These are phyloP conservation scores for Boletales sp. DNA, from an alignment of 768 basidiomycete genomes.

Conservation along the genomic window DNA sequence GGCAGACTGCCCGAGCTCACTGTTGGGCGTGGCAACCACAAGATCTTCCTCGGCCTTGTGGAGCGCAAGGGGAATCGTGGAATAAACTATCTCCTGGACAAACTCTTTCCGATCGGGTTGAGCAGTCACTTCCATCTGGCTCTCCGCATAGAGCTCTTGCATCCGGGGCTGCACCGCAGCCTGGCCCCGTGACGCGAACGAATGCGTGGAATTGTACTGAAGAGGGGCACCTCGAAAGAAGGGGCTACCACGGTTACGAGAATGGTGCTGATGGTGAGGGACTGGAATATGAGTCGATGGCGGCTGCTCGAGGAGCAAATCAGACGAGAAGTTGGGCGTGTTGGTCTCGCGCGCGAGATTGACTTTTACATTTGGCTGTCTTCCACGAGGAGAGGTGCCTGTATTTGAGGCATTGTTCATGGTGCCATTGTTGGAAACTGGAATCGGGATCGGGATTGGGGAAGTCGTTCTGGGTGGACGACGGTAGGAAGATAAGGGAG, in stretches of 20 bases:
- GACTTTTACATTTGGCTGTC: slow-evolving; percentile 29
- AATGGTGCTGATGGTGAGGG: slow-evolving; percentile 27
- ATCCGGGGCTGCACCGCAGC: slow-evolving; percentile 36
- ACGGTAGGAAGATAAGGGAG: slow-evolving; percentile 40
- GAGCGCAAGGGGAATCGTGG: slow-evolving; percentile 58
- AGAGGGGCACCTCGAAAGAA: slow-evolving; percentile 35
- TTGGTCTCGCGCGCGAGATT: slow-evolving; percentile 24
- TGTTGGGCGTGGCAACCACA: slow-evolving; percentile 10
- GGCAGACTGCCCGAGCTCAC: slow-evolving; percentile 20
- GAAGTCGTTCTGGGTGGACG: slow-evolving; percentile 41
- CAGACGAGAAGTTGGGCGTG: slow-evolving; percentile 34
- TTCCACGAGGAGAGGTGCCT: slow-evolving; percentile 33
- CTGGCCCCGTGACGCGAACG: slow-evolving; percentile 36
- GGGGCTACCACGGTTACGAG: slow-evolving; percentile 29
- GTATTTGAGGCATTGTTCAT: slow-evolving; percentile 34
- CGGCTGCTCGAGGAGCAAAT: slow-evolving; percentile 39
- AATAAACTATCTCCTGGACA: slow-evolving; percentile 55
- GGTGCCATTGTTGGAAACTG: slow-evolving; percentile 35
- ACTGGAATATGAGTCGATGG: slow-evolving; percentile 43
- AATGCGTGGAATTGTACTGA: slow-evolving; percentile 43
- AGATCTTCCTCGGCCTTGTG: slow-evolving; percentile 32
- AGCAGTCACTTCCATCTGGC: slow-evolving; percentile 29
- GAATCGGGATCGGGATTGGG: slow-evolving; percentile 47
- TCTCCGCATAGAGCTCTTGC: slow-evolving; percentile 43
- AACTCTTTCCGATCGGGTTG: slow-evolving; percentile 37